Base-by-base conservation (phyloP, 2,329 filamentous ascomycete species). In the Orbilia brochopaga region DNA sequence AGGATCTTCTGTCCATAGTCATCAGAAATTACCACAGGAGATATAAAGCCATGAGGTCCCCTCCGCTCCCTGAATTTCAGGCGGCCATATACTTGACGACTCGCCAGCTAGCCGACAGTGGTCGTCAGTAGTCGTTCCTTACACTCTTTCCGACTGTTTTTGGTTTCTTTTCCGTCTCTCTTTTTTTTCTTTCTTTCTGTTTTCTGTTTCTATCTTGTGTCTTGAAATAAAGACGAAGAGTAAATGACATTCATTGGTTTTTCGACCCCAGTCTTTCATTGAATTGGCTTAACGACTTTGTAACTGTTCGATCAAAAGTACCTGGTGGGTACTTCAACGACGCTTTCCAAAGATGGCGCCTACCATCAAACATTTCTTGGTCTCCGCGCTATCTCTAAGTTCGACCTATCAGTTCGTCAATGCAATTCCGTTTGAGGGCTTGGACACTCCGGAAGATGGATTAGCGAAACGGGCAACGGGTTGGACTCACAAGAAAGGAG, bases 31-130 rank as follows among this genome's bases (percentile, higher is more conserved):
- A 55, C 59, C 53, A 23, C 21, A 40, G 48, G 54, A 44, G 17
- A 64, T 70, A 70, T 70, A 70, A 70, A 70, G 37, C 32, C 46
- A n/a, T 23, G 23, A 48, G 32, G 32, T 19, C 30, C 54, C 66
- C 52, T 23, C n/a, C 4, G 8, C 23, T 57, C 54, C 27, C 55
- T 40, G 53, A 48, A 32, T 32, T 54, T 44, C 1, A 62, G 53
- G 24, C n/a, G n/a, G n/a, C n/a, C n/a, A n/a, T 37, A 69, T 52
- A 19, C 19, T 55, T 55, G 59, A 35, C 40, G 54, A 48, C 30
- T 52, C 40, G 15, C 46, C 58, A 70, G 54, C 46, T 50, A 17
- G 57, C 58, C 54, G 59, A 59, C 58, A 48, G 53, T 48, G n/a
- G 58, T 46, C 24, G 46, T 62, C 59, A 44, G 57, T 57, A 51